A percentile compares a stretch with the other conserved stretches of the same genome.
Evolutionary conservation across 768 basidiomycete genomes (phyloP).

Genomic region (Lactarius pseudohatsudake): DNA sequence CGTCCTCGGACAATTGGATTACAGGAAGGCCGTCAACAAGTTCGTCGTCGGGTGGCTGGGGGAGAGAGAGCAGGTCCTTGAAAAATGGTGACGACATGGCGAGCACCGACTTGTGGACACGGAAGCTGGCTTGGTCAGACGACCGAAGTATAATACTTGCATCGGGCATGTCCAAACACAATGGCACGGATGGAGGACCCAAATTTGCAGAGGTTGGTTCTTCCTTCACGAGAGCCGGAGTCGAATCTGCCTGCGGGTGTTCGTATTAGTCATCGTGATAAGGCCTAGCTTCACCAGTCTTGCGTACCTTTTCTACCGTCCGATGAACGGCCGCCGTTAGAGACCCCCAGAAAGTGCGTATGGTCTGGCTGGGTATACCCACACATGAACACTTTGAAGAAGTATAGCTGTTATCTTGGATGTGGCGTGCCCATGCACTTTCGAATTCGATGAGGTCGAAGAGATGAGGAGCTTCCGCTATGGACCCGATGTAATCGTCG

Average conservation of each 20-base stretch:
- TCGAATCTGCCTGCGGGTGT: neutral
- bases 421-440: neutral
- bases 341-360: neutral
- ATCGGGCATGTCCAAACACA: neutral
- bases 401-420: neutral
- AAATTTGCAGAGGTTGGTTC: neutral
- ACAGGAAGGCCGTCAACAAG: neutral
- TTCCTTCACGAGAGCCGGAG: neutral
- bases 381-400: neutral
- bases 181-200: neutral
- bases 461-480: neutral
- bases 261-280: neutral
- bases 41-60: neutral
- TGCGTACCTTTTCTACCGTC: neutral
- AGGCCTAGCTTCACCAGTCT: neutral
- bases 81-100: constrained; percentile 21
- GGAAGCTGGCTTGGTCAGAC: constrained; percentile 26
- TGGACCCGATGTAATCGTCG: neutral
- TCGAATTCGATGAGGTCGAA: neutral
- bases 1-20: neutral
- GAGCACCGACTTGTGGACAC: constrained; percentile 35
- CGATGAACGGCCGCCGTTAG: neutral
- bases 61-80: neutral
- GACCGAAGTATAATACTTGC: neutral
- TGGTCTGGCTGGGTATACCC: neutral